phyloP scores from a whole-genome alignment of 495 filamentous ascomycete genomes.

The Aspergillus sclerotioniger region DNA sequence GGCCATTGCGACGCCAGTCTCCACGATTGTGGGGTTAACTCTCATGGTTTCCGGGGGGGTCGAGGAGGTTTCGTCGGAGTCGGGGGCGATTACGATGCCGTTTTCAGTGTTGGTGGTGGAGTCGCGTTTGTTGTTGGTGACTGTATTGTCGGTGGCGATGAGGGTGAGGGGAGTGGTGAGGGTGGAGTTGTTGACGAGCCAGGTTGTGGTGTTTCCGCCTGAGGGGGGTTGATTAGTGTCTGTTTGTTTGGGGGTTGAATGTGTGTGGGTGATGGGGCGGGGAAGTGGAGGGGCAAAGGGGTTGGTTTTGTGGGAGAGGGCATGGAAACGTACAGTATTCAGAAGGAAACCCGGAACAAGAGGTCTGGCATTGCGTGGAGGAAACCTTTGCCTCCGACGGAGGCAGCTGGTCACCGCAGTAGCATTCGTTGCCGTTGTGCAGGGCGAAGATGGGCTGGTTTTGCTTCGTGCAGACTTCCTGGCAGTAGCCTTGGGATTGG shows the following conservation, averaged over 20 bases:
- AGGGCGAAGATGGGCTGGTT: conserved; percentile 31
- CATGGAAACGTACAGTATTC: conserved; percentile 34
- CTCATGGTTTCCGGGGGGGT: conserved; percentile 8
- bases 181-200: conserved; percentile 22
- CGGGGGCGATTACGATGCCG: conserved; percentile 32
- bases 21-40: conserved; percentile 20
- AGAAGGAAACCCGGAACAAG: conserved; percentile 32
- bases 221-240: neutral
- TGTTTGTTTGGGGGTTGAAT: neutral
- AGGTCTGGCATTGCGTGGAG: conserved; percentile 30
- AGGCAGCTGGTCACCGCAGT: conserved; percentile 36
- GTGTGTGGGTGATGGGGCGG: neutral
- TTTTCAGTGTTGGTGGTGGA: conserved; percentile 9
- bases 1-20: conserved; percentile 14
- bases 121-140: conserved; percentile 12
- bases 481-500: conserved; percentile 33
- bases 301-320: neutral
- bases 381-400: conserved; percentile 25
- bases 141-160: conserved; percentile 1
- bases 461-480: conserved; percentile 25
- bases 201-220: conserved; percentile 39
- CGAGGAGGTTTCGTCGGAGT: conserved; percentile 8
- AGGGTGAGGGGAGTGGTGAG: no score
- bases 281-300: neutral
- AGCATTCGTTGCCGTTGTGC: conserved; percentile 33